These are phyloP conservation scores for Cucurbita moschata DNA, from an alignment of 306 rosid species.

Conservation along the genomic window DNA sequence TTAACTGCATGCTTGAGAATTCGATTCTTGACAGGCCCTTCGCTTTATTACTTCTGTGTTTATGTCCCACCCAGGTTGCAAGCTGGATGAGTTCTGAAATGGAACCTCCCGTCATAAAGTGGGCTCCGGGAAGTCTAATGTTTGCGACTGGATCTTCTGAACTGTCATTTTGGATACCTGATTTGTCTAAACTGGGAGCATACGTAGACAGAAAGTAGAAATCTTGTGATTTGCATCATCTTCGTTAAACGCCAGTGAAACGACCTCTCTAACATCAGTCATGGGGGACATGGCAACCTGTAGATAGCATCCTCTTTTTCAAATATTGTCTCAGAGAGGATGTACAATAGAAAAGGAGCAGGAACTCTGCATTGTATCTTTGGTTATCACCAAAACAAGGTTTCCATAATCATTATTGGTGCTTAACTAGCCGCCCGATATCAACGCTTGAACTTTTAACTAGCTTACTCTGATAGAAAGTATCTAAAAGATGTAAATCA, in stretches of 20 bases:
- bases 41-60: neutral
- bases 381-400: neutral
- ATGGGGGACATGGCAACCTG: neutral
- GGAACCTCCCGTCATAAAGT: slow-evolving; percentile 80
- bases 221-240: neutral
- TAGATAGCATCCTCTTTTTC: neutral
- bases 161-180: slow-evolving; percentile 85
- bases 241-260: neutral
- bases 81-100: slow-evolving; percentile 87
- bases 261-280: neutral
- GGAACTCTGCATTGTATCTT: neutral
- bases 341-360: neutral
- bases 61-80: slow-evolving; percentile 39
- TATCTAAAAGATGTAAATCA: neutral
- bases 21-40: neutral
- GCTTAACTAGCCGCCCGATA: neutral
- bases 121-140: slow-evolving; percentile 94
- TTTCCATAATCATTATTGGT: neutral
- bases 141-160: slow-evolving; percentile 88
- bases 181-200: slow-evolving; percentile 80
- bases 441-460: neutral
- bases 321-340: neutral
- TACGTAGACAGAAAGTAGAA: slow-evolving; percentile 70
- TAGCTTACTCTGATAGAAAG: neutral
- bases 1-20: neutral